Conservation (phyloP, 371 early-diverging fungal species). For the Catenaria anguillulae region DNA sequence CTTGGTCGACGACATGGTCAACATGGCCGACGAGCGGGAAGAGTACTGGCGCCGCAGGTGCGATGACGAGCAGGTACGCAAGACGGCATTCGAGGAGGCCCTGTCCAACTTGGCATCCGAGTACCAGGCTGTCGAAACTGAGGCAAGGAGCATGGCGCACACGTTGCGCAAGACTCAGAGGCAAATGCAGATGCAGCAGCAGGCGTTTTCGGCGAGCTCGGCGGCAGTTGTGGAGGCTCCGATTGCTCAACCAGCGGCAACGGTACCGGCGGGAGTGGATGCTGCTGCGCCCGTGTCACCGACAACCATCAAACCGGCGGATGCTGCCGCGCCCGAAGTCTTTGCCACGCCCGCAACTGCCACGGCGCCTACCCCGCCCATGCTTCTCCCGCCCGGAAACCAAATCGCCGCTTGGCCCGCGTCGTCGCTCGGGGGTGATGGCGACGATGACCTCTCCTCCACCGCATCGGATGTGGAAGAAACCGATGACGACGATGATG, state of each 20-base stretch:
- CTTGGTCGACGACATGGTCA: constrained; percentile 21
- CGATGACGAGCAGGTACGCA: constrained; percentile 27
- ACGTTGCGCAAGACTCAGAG: constrained; percentile 10
- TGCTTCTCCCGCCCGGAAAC: background rate
- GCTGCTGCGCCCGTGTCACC: too few species aligned
- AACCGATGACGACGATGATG: constrained; percentile 10
- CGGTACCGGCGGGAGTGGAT: constrained; percentile 1
- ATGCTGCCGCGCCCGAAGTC: too few species aligned
- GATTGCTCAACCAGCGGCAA: background rate
- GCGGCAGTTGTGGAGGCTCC: too few species aligned
- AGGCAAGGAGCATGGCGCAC: constrained; percentile 9
- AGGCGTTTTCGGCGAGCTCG: too few species aligned
- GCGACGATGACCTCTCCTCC: background rate
- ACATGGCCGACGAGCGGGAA: constrained; percentile 32
- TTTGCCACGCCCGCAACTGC: too few species aligned
- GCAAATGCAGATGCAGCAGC: constrained; percentile 4
- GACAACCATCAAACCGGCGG: too few species aligned
- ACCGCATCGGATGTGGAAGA: background rate
- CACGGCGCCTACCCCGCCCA: too few species aligned
- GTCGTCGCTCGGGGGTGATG: constrained; percentile 1
- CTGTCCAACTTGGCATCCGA: constrained; percentile 26
- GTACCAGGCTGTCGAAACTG: constrained; percentile 23
- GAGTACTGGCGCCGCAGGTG: constrained; percentile 26
- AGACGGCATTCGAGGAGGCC: constrained; percentile 32
- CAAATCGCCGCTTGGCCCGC: background rate